phyloP scores from a whole-genome alignment of 2,329 filamentous ascomycete genomes.

The Claviceps digitariae region DNA sequence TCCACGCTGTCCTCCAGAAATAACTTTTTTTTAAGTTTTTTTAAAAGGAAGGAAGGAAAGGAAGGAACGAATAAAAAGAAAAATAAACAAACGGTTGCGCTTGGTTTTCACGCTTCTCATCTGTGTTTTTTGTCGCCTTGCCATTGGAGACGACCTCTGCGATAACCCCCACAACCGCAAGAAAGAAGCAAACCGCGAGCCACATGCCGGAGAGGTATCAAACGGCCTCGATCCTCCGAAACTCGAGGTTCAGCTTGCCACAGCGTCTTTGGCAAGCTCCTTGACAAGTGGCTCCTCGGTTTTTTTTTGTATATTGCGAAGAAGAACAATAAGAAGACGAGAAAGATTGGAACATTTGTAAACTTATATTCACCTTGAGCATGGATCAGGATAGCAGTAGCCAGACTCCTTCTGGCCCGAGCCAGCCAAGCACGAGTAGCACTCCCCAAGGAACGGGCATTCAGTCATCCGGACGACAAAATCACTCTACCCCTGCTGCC shows the following conservation, averaged over 20 bases:
- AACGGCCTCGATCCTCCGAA: background rate
- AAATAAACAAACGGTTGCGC: background rate
- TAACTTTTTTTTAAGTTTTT: background rate
- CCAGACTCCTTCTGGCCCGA: slow-evolving; percentile 16
- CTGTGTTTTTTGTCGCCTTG: background rate
- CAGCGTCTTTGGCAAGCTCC: background rate
- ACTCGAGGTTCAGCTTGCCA: background rate
- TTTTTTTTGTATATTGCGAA: background rate
- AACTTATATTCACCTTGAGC: background rate
- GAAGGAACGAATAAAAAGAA: background rate
- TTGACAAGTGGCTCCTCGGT: background rate
- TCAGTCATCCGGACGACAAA: slow-evolving; percentile 8
- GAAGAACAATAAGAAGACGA: background rate
- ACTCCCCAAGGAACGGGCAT: slow-evolving; percentile 20
- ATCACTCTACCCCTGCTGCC: slow-evolving; percentile 5
- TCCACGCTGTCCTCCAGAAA: background rate
- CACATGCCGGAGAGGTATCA: background rate
- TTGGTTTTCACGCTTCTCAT: background rate
- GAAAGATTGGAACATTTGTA: background rate
- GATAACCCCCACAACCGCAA: background rate
- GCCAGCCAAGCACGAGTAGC: slow-evolving; percentile 18
- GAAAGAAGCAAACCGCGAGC: background rate
- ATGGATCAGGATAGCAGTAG: slow-evolving; percentile 21
- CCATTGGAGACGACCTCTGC: background rate
- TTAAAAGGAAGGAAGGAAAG: background rate